Evolutionary conservation across 768 basidiomycete genomes (phyloP).

Genomic region (Leccinum fibrillosum): DNA sequence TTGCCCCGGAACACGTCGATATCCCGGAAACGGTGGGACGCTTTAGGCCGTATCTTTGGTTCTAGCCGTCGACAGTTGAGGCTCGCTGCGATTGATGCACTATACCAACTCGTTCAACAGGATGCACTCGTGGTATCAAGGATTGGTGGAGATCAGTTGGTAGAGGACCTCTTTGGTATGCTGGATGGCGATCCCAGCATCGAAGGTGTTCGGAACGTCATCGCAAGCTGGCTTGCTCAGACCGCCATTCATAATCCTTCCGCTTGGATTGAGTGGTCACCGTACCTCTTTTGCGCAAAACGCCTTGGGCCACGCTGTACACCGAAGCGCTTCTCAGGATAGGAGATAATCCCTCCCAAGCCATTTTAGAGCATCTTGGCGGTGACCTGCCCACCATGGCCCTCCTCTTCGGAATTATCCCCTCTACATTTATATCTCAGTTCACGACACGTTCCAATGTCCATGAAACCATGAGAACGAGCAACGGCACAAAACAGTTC

Average conservation of each 20-base stretch:
- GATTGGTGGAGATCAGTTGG: slow-evolving; percentile 89
- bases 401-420: slow-evolving; percentile 25
- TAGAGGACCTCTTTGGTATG: slow-evolving; percentile 93
- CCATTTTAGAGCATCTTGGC: slow-evolving; percentile 17
- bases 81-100: slow-evolving; percentile 89
- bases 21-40: slow-evolving; percentile 75
- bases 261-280: slow-evolving; percentile 79
- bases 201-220: slow-evolving; percentile 91
- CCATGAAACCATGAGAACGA: slow-evolving; percentile 11
- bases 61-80: slow-evolving; percentile 84
- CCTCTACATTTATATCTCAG: slow-evolving; percentile 18
- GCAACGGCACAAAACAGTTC: slow-evolving; percentile 7
- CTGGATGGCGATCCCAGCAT: slow-evolving; percentile 92
- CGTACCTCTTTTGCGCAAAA: slow-evolving; percentile 19
- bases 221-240: slow-evolving; percentile 91
- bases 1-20: slow-evolving; percentile 80
- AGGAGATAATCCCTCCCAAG: slow-evolving; percentile 12
- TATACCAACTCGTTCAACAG: slow-evolving; percentile 96
- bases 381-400: slow-evolving; percentile 26
- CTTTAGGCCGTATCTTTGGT: slow-evolving; percentile 72
- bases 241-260: slow-evolving; percentile 91
- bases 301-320: slow-evolving; percentile 23
- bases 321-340: slow-evolving; percentile 24
- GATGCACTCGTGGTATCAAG: slow-evolving; percentile 91
- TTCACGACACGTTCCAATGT: slow-evolving; percentile 26